A percentile compares a stretch with the other conserved stretches of the same genome.
Evolutionary conservation across 768 basidiomycete genomes (phyloP).

Genomic region (Mycena belliarum): DNA sequence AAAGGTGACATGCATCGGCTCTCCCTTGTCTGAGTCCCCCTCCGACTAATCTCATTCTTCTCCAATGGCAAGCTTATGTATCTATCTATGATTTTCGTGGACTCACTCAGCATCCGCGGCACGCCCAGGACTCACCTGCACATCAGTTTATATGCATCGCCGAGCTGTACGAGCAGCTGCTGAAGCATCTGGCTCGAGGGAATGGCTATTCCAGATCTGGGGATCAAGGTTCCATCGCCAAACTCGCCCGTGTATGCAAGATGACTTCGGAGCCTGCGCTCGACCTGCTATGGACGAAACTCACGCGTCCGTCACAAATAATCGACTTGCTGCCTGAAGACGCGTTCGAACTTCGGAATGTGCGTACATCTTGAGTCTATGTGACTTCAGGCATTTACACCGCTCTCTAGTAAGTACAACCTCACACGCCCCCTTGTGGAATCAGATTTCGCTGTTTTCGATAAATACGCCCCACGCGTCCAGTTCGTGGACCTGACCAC

Average conservation of each 20-base stretch:
- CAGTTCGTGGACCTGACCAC: no score
- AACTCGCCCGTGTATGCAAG: slow-evolving; percentile 1
- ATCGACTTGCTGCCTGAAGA: slow-evolving; percentile 2
- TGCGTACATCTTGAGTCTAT: neutral
- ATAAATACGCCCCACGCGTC: slow-evolving; percentile 1
- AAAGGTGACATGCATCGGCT: no score
- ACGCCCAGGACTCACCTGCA: neutral
- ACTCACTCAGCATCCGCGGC: neutral
- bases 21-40: no score
- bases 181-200: neutral
- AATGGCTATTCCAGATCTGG: neutral
- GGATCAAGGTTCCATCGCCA: neutral
- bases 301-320: neutral
- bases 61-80: neutral
- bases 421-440: neutral
- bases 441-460: neutral
- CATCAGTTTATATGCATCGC: neutral
- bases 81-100: neutral
- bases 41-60: neutral
- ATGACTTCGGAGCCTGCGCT: slow-evolving; percentile 4
- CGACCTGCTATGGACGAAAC: neutral
- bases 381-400: neutral
- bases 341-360: neutral
- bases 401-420: neutral
- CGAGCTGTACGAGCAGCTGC: slow-evolving; percentile 4